Conservation (phyloP, 192 early-diverging fungal genomes). For the Coemansia sp. region DNA sequence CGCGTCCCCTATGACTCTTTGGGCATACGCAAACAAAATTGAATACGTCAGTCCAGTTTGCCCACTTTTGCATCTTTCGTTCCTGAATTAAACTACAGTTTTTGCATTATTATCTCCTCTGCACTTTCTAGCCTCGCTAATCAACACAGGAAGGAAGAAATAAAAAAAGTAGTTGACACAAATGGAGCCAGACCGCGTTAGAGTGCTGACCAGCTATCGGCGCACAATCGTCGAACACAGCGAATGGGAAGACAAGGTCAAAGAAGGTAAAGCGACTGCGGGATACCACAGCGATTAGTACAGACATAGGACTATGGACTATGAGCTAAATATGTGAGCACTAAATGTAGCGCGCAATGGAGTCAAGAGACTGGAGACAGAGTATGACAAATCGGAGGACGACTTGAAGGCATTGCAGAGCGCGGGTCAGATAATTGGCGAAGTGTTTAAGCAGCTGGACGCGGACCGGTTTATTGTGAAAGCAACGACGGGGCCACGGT, state of each 20-base stretch:
- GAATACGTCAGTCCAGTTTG: slow-evolving; percentile 7
- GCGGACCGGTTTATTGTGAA: slow-evolving; percentile 98
- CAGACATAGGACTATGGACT: not conserved
- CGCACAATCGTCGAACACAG: slow-evolving; percentile 89
- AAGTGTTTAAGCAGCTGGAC: slow-evolving; percentile 96
- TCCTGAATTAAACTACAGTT: not conserved
- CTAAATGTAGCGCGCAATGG: slow-evolving; percentile 66
- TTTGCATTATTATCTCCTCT: slow-evolving; percentile 6
- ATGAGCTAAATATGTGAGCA: not conserved
- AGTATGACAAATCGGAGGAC: slow-evolving; percentile 95
- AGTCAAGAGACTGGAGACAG: slow-evolving; percentile 81
- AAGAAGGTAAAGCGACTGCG: no score
- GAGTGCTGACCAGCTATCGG: slow-evolving; percentile 82
- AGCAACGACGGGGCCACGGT: slow-evolving; percentile 92
- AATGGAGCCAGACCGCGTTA: slow-evolving; percentile 59
- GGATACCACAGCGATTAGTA: not conserved
- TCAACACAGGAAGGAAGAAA: not conserved
- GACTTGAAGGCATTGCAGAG: slow-evolving; percentile 98
- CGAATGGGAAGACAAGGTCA: slow-evolving; percentile 93
- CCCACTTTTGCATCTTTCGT: not conserved
- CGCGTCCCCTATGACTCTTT: not conserved
- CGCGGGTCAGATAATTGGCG: slow-evolving; percentile 99
- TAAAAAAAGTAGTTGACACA: not conserved
- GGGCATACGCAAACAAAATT: slow-evolving; percentile 5
- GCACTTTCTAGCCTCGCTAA: not conserved